Percentiles rank a stretch among this genome's conserved stretches.
Conservation (phyloP, 129 eudicot species). For the Pulicaria dysenterica region DNA sequence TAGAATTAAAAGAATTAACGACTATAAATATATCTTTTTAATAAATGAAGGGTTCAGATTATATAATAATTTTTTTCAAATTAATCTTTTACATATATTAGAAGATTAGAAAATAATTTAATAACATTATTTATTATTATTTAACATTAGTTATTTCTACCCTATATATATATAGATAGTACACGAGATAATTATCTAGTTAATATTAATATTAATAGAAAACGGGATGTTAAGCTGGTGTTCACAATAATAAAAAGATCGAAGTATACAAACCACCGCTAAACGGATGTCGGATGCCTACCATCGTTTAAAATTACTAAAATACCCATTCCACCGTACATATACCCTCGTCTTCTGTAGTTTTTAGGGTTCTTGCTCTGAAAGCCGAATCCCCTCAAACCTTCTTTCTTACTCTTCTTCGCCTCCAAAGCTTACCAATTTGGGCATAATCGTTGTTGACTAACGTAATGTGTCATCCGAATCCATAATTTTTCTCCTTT, state of each 20-base stretch:
- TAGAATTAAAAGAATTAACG: too few species aligned
- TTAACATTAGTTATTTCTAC: too few species aligned
- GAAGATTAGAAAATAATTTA: too few species aligned
- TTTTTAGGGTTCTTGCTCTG: conserved; percentile 38
- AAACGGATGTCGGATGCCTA: not conserved
- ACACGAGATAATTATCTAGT: too few species aligned
- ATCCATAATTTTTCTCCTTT: conserved; percentile 11
- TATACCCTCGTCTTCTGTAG: conserved; percentile 26
- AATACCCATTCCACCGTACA: conserved; percentile 24
- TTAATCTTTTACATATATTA: too few species aligned
- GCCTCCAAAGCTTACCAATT: conserved; percentile 22
- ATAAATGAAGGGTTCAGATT: too few species aligned
- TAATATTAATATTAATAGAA: too few species aligned
- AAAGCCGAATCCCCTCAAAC: conserved; percentile 29
- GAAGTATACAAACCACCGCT: not conserved
- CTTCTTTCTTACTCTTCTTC: conserved; percentile 14
- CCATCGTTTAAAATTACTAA: not conserved
- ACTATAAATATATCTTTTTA: too few species aligned
- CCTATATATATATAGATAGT: too few species aligned
- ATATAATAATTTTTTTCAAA: too few species aligned
- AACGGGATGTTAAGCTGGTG: too few species aligned
- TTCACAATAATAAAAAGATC: not conserved
- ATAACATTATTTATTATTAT: too few species aligned
- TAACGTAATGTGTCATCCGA: conserved; percentile 12
- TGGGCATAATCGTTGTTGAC: not conserved